Evolutionary conservation across 441 rosid species (phyloP).

Genomic region (Populus hybrid): DNA sequence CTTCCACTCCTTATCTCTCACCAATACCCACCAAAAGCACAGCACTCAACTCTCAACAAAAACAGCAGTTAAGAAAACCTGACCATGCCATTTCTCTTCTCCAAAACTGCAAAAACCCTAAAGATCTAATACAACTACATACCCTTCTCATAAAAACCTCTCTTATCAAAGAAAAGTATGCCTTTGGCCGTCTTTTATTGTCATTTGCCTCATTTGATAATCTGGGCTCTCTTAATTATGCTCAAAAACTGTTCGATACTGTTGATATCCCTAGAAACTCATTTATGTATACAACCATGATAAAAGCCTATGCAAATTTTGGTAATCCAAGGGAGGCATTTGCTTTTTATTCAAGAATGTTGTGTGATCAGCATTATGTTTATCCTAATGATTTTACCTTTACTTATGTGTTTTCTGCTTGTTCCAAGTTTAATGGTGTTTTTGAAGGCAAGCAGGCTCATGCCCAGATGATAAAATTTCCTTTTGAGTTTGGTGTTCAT

Average conservation of each 20-base stretch:
- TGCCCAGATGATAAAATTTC: conserved; percentile 23
- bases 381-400: conserved; percentile 25
- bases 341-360: neutral
- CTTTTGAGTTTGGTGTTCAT: conserved; percentile 17
- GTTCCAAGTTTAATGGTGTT: conserved; percentile 18
- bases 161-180: conserved; percentile 20
- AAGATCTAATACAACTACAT: too few relatives aligned
- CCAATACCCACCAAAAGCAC: too few relatives aligned
- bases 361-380: conserved; percentile 8
- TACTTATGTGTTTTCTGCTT: conserved; percentile 24
- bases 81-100: too few relatives aligned
- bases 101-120: too few relatives aligned
- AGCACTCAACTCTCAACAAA: too few relatives aligned
- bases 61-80: too few relatives aligned
- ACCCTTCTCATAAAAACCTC: conserved; percentile 14
- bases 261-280: conserved; percentile 15
- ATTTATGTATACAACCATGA: conserved; percentile 20
- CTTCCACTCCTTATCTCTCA: too few relatives aligned
- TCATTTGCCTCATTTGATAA: conserved; percentile 17
- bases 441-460: conserved; percentile 31
- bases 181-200: conserved; percentile 24
- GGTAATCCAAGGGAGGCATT: conserved; percentile 16
- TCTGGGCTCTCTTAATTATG: conserved; percentile 11
- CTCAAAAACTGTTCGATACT: conserved; percentile 18
- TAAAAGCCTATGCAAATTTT: conserved; percentile 12